phyloP scores from a whole-genome alignment of 2,329 filamentous ascomycete genomes.

The Aspergillus pseudonomiae region DNA sequence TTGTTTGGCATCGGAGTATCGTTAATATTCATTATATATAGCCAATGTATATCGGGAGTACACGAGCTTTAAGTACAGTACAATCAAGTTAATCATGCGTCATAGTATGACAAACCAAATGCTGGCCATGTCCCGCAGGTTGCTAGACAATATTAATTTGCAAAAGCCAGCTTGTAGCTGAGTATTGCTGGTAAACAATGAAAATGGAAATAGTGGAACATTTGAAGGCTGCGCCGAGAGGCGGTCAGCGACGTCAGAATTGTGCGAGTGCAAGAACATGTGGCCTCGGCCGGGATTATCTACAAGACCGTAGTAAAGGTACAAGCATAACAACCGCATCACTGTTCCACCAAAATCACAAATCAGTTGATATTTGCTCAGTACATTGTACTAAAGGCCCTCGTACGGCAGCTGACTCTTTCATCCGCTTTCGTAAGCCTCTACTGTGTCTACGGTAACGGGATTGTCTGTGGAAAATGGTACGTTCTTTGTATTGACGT shows the following conservation, averaged over 20 bases:
- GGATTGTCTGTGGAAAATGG: constrained; percentile 10
- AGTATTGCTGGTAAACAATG: background rate
- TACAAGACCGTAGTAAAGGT: background rate
- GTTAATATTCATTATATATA: background rate
- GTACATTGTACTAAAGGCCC: background rate
- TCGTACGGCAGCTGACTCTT: no score
- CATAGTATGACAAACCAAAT: background rate
- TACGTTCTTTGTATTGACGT: background rate
- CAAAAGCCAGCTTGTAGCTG: background rate
- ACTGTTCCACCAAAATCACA: background rate
- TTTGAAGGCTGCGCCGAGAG: constrained; percentile 20
- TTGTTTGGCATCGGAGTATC: background rate
- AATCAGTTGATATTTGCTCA: background rate
- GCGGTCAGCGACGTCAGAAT: constrained; percentile 41
- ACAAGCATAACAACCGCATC: background rate
- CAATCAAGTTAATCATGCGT: background rate
- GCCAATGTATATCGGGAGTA: background rate
- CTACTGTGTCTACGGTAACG: background rate
- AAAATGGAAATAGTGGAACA: background rate
- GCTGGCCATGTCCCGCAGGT: background rate
- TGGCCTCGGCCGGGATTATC: constrained; percentile 29
- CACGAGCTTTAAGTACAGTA: background rate
- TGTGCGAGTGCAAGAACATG: constrained; percentile 33
- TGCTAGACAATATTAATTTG: background rate
- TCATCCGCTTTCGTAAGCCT: background rate